Evolutionary conservation across 2,329 filamentous ascomycete species (phyloP).

Genomic region (Didymella exigua): DNA sequence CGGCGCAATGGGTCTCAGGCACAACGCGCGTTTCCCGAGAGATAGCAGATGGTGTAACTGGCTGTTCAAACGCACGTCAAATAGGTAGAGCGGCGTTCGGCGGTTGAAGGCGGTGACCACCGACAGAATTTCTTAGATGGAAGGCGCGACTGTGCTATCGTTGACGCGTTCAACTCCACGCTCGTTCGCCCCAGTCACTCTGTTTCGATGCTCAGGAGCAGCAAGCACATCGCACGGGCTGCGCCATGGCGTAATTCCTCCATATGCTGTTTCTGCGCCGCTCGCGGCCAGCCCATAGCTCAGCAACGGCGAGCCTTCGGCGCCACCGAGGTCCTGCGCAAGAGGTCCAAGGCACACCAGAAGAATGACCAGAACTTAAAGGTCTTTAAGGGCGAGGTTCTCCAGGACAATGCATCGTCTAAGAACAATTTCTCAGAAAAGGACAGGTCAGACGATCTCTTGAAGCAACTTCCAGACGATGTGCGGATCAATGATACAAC

Average conservation of each 20-base stretch:
- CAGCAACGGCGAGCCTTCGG: slow-evolving; percentile 23
- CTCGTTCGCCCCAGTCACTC: not conserved
- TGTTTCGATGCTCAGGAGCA: slow-evolving; percentile 36
- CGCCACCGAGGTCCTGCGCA: slow-evolving; percentile 16
- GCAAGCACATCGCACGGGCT: slow-evolving; percentile 22
- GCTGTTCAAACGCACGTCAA: not conserved
- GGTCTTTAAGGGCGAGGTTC: not conserved
- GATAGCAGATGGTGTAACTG: not conserved
- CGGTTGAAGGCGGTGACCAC: not conserved
- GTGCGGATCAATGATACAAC: not conserved
- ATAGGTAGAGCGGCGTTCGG: not conserved
- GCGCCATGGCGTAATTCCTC: slow-evolving; percentile 23
- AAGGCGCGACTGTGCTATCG: not conserved
- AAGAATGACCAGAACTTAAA: not conserved
- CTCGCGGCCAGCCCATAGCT: slow-evolving; percentile 12
- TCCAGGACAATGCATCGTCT: not conserved
- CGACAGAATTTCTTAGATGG: slow-evolving; percentile 15
- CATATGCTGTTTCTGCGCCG: slow-evolving; percentile 31
- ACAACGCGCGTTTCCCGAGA: slow-evolving; percentile 12
- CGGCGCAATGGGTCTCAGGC: slow-evolving; percentile 5
- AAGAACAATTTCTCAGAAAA: not conserved
- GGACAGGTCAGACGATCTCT: not conserved
- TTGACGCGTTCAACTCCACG: slow-evolving; percentile 12
- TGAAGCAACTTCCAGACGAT: not conserved
- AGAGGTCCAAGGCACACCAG: slow-evolving; percentile 10